These are phyloP conservation scores for Blastomyces gilchristii DNA, from an alignment of 2,329 filamentous ascomycete species.

Conservation along the genomic window DNA sequence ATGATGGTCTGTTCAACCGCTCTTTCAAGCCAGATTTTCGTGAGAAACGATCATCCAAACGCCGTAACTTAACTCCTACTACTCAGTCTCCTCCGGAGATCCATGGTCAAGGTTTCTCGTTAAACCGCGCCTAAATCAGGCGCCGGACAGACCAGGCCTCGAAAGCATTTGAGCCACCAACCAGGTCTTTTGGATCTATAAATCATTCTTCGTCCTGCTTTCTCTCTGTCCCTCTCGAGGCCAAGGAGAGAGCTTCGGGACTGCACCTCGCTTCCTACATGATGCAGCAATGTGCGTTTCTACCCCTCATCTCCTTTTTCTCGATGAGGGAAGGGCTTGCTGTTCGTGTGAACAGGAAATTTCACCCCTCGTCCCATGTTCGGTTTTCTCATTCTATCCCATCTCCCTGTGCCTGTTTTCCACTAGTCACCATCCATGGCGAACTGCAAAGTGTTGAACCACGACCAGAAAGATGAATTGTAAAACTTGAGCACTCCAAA, in stretches of 20 bases:
- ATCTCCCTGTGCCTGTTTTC: too few relatives aligned
- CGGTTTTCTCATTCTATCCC: not conserved
- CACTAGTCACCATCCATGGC: too few relatives aligned
- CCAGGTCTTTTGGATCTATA: not conserved
- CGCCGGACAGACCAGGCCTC: not conserved
- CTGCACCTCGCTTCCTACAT: not conserved
- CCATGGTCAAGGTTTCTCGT: not conserved
- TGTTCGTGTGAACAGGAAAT: not conserved
- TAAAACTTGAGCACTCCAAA: not conserved
- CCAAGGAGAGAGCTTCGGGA: not conserved
- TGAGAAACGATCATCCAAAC: too few relatives aligned
- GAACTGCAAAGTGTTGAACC: too few relatives aligned
- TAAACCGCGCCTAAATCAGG: not conserved
- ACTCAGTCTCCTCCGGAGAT: not conserved
- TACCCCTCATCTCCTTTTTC: not conserved
- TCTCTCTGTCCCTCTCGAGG: not conserved
- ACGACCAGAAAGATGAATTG: not conserved
- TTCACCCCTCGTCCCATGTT: not conserved
- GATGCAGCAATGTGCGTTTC: not conserved
- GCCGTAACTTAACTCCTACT: too few relatives aligned
- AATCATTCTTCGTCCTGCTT: not conserved
- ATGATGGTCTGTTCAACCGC: not conserved
- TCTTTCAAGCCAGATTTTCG: too few relatives aligned
- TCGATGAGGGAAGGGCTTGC: not conserved
- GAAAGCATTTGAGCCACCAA: not conserved